A percentile compares a stretch with the other conserved stretches of the same genome.
Evolutionary conservation across 2,329 filamentous ascomycete species (phyloP).

Genomic region (Exutisphaerella laricina): DNA sequence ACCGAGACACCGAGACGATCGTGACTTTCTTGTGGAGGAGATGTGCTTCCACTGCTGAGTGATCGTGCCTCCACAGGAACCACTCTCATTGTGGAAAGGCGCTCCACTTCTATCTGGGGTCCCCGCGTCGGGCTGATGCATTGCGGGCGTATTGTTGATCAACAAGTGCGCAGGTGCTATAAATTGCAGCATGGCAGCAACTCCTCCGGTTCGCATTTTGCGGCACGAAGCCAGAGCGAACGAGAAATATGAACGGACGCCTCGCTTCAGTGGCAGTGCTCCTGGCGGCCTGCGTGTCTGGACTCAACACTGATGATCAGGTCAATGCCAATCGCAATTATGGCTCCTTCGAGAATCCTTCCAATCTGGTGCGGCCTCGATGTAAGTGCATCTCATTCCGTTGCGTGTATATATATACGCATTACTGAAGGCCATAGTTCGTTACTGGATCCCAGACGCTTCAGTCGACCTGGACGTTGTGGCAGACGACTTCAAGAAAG

Average conservation of each 20-base stretch:
- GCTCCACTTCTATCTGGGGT: no score
- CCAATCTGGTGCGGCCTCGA: slow-evolving; percentile 26
- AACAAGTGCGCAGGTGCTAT: no score
- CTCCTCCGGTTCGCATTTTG: not conserved
- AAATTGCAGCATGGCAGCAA: not conserved
- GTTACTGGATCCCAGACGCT: slow-evolving; percentile 40
- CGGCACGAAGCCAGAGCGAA: not conserved
- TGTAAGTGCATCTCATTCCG: no score
- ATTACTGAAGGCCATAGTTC: no score
- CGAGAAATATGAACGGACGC: not conserved
- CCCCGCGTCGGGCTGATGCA: no score
- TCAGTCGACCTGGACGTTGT: slow-evolving; percentile 29
- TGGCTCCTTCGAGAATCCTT: slow-evolving; percentile 30
- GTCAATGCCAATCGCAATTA: slow-evolving; percentile 20
- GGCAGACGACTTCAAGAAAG: slow-evolving; percentile 31
- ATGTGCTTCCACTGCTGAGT: not conserved
- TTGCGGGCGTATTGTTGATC: no score
- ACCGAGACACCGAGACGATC: not conserved
- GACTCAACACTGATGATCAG: slow-evolving; percentile 19
- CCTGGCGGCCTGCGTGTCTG: not conserved
- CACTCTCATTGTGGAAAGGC: not conserved
- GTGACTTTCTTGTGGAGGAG: not conserved
- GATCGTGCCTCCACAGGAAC: not conserved
- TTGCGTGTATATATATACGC: no score
- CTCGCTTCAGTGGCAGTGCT: slow-evolving; percentile 1